Percentiles rank a stretch among this genome's conserved stretches.
Evolutionary conservation across 163 green algal genomes (phyloP).

Genomic region (Chlorella variabilis): DNA sequence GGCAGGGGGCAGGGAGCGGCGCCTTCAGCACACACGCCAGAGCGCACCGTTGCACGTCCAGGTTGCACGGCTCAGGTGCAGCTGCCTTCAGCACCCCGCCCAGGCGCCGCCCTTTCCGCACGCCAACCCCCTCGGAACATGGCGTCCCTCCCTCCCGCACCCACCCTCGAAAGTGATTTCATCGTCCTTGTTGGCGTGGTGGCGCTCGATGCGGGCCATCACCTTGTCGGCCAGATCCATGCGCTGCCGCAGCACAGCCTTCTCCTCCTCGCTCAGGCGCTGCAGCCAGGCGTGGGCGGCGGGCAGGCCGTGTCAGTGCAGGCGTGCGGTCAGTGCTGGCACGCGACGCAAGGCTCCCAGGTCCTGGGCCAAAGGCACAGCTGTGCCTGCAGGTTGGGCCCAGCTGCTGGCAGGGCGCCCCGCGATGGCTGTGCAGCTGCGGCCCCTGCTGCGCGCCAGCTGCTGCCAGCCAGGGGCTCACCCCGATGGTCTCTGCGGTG

Average conservation of each 20-base stretch:
- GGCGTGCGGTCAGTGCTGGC: too few species aligned
- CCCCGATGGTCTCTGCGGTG: constrained; percentile 34
- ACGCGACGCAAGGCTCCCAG: too few species aligned
- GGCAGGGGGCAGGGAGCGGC: too few species aligned
- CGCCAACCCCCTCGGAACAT: background rate
- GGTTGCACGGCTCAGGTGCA: background rate
- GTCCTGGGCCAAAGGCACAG: too few species aligned
- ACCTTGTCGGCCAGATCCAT: constrained; percentile 49
- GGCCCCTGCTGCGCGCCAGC: background rate
- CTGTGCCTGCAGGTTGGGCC: too few species aligned
- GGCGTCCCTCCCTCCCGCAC: background rate
- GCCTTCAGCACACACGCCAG: too few species aligned
- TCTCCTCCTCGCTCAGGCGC: constrained; percentile 47
- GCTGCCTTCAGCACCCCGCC: background rate
- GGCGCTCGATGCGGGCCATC: constrained; percentile 34
- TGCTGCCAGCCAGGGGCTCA: background rate
- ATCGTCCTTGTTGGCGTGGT: constrained; percentile 21
- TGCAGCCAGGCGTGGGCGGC: background rate
- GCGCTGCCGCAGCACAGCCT: constrained; percentile 38
- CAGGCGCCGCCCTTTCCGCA: too few species aligned
- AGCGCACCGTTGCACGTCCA: too few species aligned
- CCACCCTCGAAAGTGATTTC: constrained; percentile 40
- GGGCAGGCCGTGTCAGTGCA: too few species aligned
- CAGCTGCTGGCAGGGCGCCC: too few species aligned
- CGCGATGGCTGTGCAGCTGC: too few species aligned